Percentiles rank a stretch among this genome's conserved stretches.
Conservation (phyloP, 2,329 filamentous ascomycete genomes). For the Penicillium janthinellum region DNA sequence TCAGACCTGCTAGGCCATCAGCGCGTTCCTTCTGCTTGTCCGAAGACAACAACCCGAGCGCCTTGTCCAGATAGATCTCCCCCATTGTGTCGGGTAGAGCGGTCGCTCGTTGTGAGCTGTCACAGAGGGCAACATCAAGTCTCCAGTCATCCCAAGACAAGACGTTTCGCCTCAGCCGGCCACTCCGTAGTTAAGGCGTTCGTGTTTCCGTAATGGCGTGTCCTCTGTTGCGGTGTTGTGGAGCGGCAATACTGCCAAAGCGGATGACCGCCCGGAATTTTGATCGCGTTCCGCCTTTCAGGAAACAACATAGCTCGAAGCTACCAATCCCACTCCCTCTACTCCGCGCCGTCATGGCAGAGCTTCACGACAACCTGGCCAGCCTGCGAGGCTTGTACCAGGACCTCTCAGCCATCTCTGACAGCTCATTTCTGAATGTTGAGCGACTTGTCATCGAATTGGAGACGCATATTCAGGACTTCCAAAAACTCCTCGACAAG, state of each 20-base stretch:
- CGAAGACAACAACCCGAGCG: slow-evolving; percentile 46
- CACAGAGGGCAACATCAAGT: background rate
- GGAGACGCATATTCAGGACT: slow-evolving; percentile 65
- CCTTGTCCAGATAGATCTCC: slow-evolving; percentile 46
- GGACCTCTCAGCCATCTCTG: slow-evolving; percentile 75
- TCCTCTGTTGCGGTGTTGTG: slow-evolving; percentile 8
- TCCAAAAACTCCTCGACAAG: slow-evolving; percentile 74
- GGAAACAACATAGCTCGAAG: slow-evolving; percentile 34
- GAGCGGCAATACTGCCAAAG: slow-evolving; percentile 17
- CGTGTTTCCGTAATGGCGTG: background rate
- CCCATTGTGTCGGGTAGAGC: slow-evolving; percentile 35
- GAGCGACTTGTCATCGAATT: slow-evolving; percentile 69
- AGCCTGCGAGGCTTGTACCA: slow-evolving; percentile 82
- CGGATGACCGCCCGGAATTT: slow-evolving; percentile 35
- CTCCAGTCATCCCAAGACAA: background rate
- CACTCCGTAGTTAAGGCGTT: slow-evolving; percentile 5
- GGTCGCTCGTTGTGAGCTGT: background rate
- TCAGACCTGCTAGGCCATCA: slow-evolving; percentile 53
- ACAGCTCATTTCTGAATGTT: slow-evolving; percentile 68
- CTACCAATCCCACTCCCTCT: slow-evolving; percentile 29
- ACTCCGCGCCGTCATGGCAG: slow-evolving; percentile 38
- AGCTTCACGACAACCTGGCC: slow-evolving; percentile 71
- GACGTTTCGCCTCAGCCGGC: slow-evolving; percentile 3
- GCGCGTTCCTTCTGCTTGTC: slow-evolving; percentile 50
- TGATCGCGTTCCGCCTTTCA: slow-evolving; percentile 40